These are phyloP conservation scores for Aristolochia fimbriata DNA, from an alignment of 164 flowering plant species.

Conservation along the genomic window DNA sequence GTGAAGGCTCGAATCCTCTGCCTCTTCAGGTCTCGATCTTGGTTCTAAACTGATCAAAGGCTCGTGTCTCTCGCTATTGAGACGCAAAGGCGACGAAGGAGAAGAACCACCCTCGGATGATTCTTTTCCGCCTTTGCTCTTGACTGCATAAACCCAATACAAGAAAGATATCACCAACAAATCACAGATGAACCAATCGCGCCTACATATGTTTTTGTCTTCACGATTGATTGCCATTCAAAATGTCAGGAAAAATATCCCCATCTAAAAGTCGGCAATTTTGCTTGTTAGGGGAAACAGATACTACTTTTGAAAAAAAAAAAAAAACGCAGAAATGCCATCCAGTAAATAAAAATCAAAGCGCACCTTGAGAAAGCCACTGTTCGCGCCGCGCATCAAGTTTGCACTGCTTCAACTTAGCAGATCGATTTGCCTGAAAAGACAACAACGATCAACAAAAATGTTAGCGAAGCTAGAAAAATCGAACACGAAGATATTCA, in stretches of 20 bases:
- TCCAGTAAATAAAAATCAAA: not conserved
- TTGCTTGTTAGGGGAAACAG: not conserved
- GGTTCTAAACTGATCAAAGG: conserved; percentile 27
- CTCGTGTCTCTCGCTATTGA: conserved; percentile 6
- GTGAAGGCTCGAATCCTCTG: conserved; percentile 25
- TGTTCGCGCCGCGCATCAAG: conserved; percentile 81
- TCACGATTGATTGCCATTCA: not conserved
- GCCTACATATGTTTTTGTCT: not conserved
- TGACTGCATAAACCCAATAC: conserved; percentile 11
- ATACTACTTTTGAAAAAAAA: not conserved
- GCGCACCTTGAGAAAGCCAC: conserved; percentile 24
- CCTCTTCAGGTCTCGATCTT: conserved; percentile 19
- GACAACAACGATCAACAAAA: not conserved
- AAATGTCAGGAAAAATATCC: not conserved
- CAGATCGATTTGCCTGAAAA: conserved; percentile 57
- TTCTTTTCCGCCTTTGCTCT: conserved; percentile 44
- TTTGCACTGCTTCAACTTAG: conserved; percentile 85
- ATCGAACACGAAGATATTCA: not conserved
- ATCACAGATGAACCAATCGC: not conserved
- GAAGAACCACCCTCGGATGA: conserved; percentile 20
- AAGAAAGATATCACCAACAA: not conserved
- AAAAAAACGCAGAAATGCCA: not conserved
- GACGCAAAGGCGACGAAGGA: conserved; percentile 8
- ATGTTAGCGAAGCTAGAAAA: not conserved
- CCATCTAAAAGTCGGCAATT: not conserved